Base-by-base conservation (phyloP, 108 stramenopile species). In the Cyclostephanos invisitatus region DNA sequence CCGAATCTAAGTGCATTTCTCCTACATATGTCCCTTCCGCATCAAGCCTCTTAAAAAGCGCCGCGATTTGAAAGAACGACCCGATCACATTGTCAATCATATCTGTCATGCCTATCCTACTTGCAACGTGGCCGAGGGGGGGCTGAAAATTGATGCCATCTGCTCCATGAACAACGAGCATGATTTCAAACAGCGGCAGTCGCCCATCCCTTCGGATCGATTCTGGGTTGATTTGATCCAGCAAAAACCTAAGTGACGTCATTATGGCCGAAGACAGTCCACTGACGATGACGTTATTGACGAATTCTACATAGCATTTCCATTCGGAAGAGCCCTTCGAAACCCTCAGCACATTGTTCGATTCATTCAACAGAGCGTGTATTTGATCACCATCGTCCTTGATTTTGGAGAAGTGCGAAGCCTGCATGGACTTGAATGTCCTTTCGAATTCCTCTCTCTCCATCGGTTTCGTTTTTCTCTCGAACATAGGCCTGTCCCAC, bases 1-100 rank as follows among this genome's bases (percentile, higher is more conserved):
- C 77, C 18, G 77, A 51, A 83, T 95, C 88, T 7, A 83, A 73
- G 48, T 88, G 79, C 70, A 94, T 84, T 85, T 96, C 95, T 44
- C 85, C 83, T 67, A 93, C 62, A 58, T 92, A 96, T 3, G 77
- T 86, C n/a, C 95, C 95, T 17, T 96, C 91, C 14, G 75, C 60
- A 72, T 96, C 95, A 12, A 96, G 82, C 20, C 95, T 86, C 77
- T 93, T 91, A 61, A 94, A 86, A 32, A 91, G 80, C 18, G 84
- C 85, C 22, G 89, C 88, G 35, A 84, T 86, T 35, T 92, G 85
- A 63, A 90, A 86, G 69, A 94, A 87, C 25, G 90, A 84, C 0
- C 89, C 92, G 21, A 95, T 83, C 67, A 92, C 81, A 54, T 57
- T 63, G 60, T 91, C 84, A 36, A 93, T 84, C 67, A 93, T 64